A percentile compares a stretch with the other conserved stretches of the same genome.
These are phyloP conservation scores for Orobanche coerulescens DNA, from an alignment of 257 asterid species.

Conservation along the genomic window DNA sequence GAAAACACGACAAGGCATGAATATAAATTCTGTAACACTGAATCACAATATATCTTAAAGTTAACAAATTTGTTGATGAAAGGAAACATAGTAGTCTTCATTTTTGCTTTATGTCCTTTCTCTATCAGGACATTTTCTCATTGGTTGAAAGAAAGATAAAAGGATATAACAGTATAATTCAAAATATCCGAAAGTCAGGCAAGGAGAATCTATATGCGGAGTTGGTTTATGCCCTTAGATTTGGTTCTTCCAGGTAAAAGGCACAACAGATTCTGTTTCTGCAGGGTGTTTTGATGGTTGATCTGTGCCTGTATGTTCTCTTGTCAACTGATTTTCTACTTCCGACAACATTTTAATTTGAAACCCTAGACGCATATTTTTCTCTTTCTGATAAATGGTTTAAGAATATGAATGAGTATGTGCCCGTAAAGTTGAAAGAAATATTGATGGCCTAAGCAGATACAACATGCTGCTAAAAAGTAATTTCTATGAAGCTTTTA, in stretches of 20 bases:
- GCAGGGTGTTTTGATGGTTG: conserved; percentile 11
- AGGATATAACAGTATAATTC: conserved; percentile 52
- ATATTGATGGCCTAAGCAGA: conserved; percentile 7
- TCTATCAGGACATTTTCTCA: conserved; percentile 57
- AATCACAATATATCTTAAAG: conserved; percentile 6
- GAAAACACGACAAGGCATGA: conserved; percentile 54
- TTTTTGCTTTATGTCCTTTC: conserved; percentile 8
- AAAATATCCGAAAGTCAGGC: conserved; percentile 76
- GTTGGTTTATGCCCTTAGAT: conserved; percentile 63
- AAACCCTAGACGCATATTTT: not conserved
- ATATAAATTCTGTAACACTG: conserved; percentile 5
- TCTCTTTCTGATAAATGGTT: not conserved
- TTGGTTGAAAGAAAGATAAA: conserved; percentile 42
- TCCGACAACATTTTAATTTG: conserved; percentile 6
- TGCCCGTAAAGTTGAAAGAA: conserved; percentile 5
- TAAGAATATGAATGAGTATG: not conserved
- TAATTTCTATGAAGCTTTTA: conserved; percentile 6
- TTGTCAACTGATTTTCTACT: conserved; percentile 1
- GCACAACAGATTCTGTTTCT: conserved; percentile 12
- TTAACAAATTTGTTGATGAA: conserved; percentile 1
- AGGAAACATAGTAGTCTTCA: not conserved
- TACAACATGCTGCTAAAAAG: conserved; percentile 3
- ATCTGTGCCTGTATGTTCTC: conserved; percentile 13
- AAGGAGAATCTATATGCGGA: conserved; percentile 74
- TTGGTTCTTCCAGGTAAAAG: conserved; percentile 68